Evolutionary conservation across 2,329 filamentous ascomycete species (phyloP).

Genomic region (Diaporthe batatas): DNA sequence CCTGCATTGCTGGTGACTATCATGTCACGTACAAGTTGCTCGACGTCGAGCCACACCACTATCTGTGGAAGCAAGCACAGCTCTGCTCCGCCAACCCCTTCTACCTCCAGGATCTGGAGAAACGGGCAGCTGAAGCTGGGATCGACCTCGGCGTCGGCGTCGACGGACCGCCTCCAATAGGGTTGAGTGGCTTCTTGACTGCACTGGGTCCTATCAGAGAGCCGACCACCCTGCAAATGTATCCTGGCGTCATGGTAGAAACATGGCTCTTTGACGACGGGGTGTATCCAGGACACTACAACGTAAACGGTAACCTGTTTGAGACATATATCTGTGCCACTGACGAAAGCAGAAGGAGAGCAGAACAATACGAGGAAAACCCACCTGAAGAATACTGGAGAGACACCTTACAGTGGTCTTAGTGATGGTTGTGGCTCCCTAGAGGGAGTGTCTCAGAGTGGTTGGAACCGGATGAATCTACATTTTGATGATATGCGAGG

Average conservation of each 20-base stretch:
- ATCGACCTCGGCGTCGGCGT: background rate
- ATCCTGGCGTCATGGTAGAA: background rate
- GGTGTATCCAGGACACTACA: background rate
- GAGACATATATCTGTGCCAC: background rate
- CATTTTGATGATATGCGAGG: too few species aligned
- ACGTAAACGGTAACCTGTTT: background rate
- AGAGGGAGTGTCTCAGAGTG: too few species aligned
- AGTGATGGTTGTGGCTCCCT: too few species aligned
- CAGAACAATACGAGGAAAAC: background rate
- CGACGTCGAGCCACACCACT: slow-evolving; percentile 1
- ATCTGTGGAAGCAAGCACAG: background rate
- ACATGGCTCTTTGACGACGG: slow-evolving; percentile 1
- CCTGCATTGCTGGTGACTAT: slow-evolving; percentile 4
- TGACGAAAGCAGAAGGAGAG: background rate
- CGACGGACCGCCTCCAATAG: background rate
- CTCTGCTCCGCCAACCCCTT: background rate
- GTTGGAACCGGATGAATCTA: too few species aligned
- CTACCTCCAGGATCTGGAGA: background rate
- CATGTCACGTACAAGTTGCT: slow-evolving; percentile 14
- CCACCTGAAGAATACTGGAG: background rate
- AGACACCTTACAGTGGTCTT: background rate
- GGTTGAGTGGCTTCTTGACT: background rate
- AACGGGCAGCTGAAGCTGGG: background rate
- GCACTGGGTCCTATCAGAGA: slow-evolving; percentile 9
- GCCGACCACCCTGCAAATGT: slow-evolving; percentile 15